These are phyloP conservation scores for Omphalotus olearius DNA, from an alignment of 1,284 basidiomycete species.

Conservation along the genomic window DNA sequence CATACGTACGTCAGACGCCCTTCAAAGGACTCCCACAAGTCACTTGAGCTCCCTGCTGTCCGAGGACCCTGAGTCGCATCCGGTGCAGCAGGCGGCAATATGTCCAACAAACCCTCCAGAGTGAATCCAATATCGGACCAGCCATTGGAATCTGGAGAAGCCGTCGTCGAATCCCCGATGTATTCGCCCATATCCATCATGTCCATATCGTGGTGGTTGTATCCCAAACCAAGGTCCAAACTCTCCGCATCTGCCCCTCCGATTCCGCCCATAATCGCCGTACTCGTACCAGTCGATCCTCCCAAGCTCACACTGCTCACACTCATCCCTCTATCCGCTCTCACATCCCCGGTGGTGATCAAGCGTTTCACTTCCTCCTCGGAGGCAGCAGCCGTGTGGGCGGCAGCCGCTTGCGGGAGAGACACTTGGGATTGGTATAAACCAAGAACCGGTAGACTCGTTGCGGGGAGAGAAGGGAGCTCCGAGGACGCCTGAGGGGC, in stretches of 20 bases:
- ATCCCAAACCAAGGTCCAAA: conserved; percentile 2
- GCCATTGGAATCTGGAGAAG: conserved; percentile 1
- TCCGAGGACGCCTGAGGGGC: conserved; percentile 23
- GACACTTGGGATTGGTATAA: conserved; percentile 6
- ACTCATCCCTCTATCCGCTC: conserved; percentile 8
- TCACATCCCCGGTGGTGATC: conserved; percentile 2
- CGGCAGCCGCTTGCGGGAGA: conserved; percentile 4
- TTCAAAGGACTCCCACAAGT: conserved; percentile 21
- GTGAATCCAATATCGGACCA: conserved; percentile 10
- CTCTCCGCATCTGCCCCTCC: not conserved
- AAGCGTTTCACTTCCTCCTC: conserved; percentile 6
- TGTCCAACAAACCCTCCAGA: conserved; percentile 7
- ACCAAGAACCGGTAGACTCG: conserved; percentile 25
- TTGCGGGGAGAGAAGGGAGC: conserved; percentile 20
- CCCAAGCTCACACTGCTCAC: conserved; percentile 3
- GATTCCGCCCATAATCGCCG: conserved; percentile 1
- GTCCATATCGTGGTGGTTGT: conserved; percentile 4
- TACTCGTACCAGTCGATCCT: conserved; percentile 6
- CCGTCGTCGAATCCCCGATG: conserved; percentile 5
- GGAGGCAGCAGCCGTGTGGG: not conserved
- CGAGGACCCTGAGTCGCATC: conserved; percentile 14
- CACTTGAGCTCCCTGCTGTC: conserved; percentile 23
- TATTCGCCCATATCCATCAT: conserved; percentile 10
- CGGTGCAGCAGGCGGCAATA: conserved; percentile 5
- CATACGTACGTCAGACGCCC: conserved; percentile 4